These are phyloP conservation scores for Epichloe hybrida DNA, from an alignment of 2,329 filamentous ascomycete genomes.

Conservation along the genomic window DNA sequence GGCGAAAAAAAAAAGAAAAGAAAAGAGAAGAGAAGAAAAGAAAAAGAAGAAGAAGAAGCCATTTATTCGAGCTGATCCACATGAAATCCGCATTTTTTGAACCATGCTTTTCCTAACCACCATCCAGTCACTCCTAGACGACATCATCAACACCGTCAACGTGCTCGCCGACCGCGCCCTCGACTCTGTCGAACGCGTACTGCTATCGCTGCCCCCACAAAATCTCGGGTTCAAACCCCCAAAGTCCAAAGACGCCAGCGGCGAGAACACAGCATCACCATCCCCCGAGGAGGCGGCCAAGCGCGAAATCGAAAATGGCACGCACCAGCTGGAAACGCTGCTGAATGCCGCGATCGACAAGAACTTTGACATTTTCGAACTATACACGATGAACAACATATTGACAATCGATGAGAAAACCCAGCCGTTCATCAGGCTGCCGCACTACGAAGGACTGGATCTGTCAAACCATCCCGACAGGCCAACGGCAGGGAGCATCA, in stretches of 20 bases:
- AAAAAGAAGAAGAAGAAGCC: background rate
- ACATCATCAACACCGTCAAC: conserved; percentile 95
- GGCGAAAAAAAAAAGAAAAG: conserved; percentile 3
- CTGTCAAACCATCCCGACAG: conserved; percentile 20
- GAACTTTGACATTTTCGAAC: conserved; percentile 76
- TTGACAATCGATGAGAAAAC: conserved; percentile 56
- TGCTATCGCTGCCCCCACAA: conserved; percentile 59
- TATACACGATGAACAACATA: conserved; percentile 82
- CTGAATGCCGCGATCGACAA: conserved; percentile 71
- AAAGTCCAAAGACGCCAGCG: conserved; percentile 8
- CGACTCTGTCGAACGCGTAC: conserved; percentile 72
- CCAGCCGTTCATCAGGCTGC: conserved; percentile 64
- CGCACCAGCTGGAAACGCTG: conserved; percentile 72
- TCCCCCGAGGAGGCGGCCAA: conserved; percentile 28
- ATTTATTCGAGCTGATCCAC: too few species aligned
- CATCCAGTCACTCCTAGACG: conserved; percentile 75
- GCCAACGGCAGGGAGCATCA: conserved; percentile 55
- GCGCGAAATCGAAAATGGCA: conserved; percentile 74
- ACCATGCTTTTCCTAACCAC: background rate
- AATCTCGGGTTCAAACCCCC: conserved; percentile 62
- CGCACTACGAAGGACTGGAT: conserved; percentile 66
- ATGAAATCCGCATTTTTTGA: background rate
- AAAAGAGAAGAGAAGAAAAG: too few species aligned
- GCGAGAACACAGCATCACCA: conserved; percentile 10
- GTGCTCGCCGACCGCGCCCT: conserved; percentile 83